Evolutionary conservation across 116 monocot genomes (phyloP).

Genomic region (Phalaenopsis hybrid): DNA sequence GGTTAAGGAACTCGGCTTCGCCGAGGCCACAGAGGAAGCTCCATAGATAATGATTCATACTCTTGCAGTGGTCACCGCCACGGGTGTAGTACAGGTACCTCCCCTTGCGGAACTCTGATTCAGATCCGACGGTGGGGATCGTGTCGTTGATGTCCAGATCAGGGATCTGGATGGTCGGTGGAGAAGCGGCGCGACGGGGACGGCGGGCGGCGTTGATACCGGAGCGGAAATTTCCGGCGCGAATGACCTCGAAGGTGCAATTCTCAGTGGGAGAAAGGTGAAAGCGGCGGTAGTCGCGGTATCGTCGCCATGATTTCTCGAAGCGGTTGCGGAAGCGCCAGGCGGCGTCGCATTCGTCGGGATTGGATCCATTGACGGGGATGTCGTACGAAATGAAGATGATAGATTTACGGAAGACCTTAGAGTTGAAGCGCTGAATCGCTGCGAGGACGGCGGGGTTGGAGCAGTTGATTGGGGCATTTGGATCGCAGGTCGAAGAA

Average conservation of each 20-base stretch:
- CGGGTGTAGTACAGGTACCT: conserved; percentile 77
- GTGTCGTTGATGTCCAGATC: conserved; percentile 84
- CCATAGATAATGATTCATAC: conserved; percentile 51
- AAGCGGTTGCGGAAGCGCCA: conserved; percentile 47
- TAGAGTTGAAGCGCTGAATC: conserved; percentile 34
- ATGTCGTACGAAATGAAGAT: conserved; percentile 38
- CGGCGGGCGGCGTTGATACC: conserved; percentile 31
- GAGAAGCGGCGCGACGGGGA: not conserved
- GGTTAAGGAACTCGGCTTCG: conserved; percentile 71
- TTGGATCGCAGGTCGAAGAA: conserved; percentile 9
- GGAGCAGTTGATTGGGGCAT: conserved; percentile 38
- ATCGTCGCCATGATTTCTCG: conserved; percentile 53
- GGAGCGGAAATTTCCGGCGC: conserved; percentile 43
- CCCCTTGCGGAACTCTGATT: conserved; percentile 44
- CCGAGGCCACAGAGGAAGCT: conserved; percentile 91
- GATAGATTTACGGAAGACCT: conserved; percentile 26
- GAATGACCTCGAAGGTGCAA: conserved; percentile 28
- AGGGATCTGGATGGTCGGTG: conserved; percentile 6
- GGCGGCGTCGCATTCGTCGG: conserved; percentile 40
- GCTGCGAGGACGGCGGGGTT: conserved; percentile 36
- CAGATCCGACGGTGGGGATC: conserved; percentile 39
- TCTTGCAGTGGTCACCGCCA: conserved; percentile 87
- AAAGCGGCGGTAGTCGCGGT: conserved; percentile 49
- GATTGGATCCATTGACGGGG: conserved; percentile 30
- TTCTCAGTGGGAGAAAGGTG: conserved; percentile 17